Percentiles rank a stretch among this genome's conserved stretches.
Evolutionary conservation across 2,329 filamentous ascomycete species (phyloP).

Genomic region (Geosmithia putterillii): DNA sequence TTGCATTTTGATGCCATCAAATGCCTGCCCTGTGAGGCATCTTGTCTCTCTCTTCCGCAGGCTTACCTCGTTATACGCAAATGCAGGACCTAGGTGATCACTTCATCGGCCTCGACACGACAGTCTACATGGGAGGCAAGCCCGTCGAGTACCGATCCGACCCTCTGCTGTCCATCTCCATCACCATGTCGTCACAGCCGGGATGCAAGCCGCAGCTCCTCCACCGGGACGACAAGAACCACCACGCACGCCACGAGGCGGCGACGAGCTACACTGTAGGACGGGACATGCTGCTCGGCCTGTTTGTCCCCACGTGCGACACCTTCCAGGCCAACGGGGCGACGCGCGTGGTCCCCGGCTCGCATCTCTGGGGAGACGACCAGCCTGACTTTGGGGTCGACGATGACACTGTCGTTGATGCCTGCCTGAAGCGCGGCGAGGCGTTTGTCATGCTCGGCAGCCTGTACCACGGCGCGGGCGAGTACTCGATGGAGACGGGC

Average conservation of each 20-base stretch:
- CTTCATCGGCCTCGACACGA: constrained; percentile 20
- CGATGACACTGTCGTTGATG: constrained; percentile 13
- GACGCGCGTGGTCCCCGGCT: constrained; percentile 21
- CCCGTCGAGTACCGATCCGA: constrained; percentile 16
- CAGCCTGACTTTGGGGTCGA: constrained; percentile 18
- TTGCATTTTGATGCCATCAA: background rate
- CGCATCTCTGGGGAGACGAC: constrained; percentile 24
- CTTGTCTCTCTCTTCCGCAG: background rate
- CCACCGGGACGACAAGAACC: constrained; percentile 25
- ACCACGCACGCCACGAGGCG: constrained; percentile 17
- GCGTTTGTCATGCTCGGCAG: constrained; percentile 24
- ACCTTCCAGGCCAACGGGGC: constrained; percentile 21
- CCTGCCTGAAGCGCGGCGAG: constrained; percentile 19
- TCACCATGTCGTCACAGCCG: constrained; percentile 20
- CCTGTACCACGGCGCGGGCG: constrained; percentile 21
- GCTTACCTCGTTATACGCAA: background rate
- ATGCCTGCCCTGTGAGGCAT: no score
- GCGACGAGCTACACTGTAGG: constrained; percentile 11
- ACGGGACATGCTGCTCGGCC: constrained; percentile 19
- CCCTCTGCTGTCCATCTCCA: constrained; percentile 21
- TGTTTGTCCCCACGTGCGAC: constrained; percentile 22
- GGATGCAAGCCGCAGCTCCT: constrained; percentile 17
- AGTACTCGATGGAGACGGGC: constrained; percentile 14
- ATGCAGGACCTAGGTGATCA: constrained; percentile 10
- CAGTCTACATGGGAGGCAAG: constrained; percentile 16